Base-by-base conservation (phyloP, 768 basidiomycete genomes). In the Leccinum rimulosum region DNA sequence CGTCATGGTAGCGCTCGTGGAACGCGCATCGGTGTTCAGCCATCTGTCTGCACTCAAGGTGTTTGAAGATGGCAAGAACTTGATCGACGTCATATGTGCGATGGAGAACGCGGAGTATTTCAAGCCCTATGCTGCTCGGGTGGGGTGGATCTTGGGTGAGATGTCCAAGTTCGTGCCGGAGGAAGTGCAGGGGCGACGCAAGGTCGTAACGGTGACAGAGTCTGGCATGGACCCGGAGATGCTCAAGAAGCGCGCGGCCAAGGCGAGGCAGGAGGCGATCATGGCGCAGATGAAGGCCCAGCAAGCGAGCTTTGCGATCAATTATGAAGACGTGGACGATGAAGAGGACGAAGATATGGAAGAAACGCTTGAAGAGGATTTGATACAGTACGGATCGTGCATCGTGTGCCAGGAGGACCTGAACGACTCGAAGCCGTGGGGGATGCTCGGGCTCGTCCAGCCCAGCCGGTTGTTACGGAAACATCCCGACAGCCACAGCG, bases 331-430 rank as follows among this genome's bases (percentile, higher is more conserved):
- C 53, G 87, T 84, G 6, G 88, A 87, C 6, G 91, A 91, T 6
- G 83, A 84, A 2, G 81, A 83, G 6, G 83, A 82, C 67, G 77
- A 78, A 35, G 81, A 82, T 9, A 69, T 74, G 66, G 77, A 74
- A 5, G 77, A 77, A 38, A 75, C 80, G 8, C 75, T 73, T 1
- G 80, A 80, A 17, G 77, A 79, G 50, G 68, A 79, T 10, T 11
- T 43, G 22, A 70, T 81, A 3, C 87, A 88, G 12, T 88, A 86
- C 60, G 96, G 96, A 3, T 89, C 88, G n/a, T 99, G 97, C 70
- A 98, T 99, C 61, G 95, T 98, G 10, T 99, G 97, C 65, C 97
- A 98, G 70, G 97, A 98, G 69, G 92, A 95, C 60, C 83, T 98
- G 54, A 89, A 85, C 64, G 69, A 81, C 3, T 74, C 80, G 15